A percentile compares a stretch with the other conserved stretches of the same genome.
Evolutionary conservation across 2,329 filamentous ascomycete genomes (phyloP).

Genomic region (Coniochaeta sp.): DNA sequence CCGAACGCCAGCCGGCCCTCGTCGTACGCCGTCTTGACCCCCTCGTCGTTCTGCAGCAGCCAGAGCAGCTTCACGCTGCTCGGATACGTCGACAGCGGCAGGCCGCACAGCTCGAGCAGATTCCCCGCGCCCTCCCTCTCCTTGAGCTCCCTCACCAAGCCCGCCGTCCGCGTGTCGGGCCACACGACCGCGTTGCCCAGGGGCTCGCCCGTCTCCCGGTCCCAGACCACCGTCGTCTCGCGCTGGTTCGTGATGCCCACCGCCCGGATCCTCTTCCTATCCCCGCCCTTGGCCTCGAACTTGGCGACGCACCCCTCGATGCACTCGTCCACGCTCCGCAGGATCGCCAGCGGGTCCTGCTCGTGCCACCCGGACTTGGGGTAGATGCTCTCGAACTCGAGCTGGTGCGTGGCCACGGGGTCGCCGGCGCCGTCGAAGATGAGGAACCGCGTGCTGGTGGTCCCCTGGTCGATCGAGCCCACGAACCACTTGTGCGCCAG

Average conservation of each 20-base stretch:
- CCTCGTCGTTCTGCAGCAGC: conserved; percentile 66
- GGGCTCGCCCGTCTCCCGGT: conserved; percentile 70
- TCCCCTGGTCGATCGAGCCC: conserved; percentile 85
- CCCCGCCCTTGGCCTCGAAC: conserved; percentile 64
- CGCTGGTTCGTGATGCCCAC: conserved; percentile 88
- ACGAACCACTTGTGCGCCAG: conserved; percentile 52
- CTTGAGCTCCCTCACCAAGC: conserved; percentile 71
- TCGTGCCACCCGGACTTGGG: conserved; percentile 90
- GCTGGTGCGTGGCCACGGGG: conserved; percentile 75
- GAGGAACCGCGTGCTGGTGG: conserved; percentile 81
- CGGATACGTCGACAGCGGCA: conserved; percentile 83
- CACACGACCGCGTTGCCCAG: conserved; percentile 83
- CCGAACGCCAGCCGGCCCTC: conserved; percentile 73
- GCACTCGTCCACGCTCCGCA: conserved; percentile 69
- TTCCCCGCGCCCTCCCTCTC: conserved; percentile 58
- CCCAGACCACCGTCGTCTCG: conserved; percentile 83
- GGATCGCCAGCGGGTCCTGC: conserved; percentile 72
- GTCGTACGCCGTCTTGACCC: conserved; percentile 68
- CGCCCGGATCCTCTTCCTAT: conserved; percentile 60
- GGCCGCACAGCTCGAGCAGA: conserved; percentile 64
- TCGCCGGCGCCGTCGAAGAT: conserved; percentile 79
- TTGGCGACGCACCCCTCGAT: conserved; percentile 68
- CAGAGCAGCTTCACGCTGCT: conserved; percentile 81
- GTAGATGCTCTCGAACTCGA: conserved; percentile 80
- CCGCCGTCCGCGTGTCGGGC: conserved; percentile 75